A percentile compares a stretch with the other conserved stretches of the same genome.
phyloP scores from a whole-genome alignment of 768 basidiomycete species.

The Exsudoporus frostii region DNA sequence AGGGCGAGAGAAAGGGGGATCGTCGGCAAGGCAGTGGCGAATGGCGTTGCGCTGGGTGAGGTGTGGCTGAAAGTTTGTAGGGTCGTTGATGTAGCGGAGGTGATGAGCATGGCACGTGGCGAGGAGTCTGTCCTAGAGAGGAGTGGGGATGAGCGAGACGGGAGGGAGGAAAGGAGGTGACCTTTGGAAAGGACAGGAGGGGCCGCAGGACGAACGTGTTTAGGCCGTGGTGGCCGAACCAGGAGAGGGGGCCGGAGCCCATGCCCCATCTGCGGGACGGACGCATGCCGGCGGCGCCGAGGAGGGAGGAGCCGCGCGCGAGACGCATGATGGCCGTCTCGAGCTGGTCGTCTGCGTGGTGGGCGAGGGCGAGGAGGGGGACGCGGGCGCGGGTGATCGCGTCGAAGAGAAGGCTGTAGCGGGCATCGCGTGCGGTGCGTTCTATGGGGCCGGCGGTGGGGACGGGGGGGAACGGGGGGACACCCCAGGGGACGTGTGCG shows the following conservation, averaged over 20 bases:
- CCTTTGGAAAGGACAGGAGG: conserved; percentile 66
- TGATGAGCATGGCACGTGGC: conserved; percentile 68
- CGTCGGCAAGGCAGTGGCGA: conserved; percentile 41
- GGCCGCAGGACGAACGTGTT: conserved; percentile 69
- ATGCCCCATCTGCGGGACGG: conserved; percentile 73
- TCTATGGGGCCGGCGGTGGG: conserved; percentile 52
- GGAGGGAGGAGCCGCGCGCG: conserved; percentile 49
- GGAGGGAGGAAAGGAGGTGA: conserved; percentile 24
- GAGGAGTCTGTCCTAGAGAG: conserved; percentile 68
- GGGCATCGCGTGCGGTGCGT: conserved; percentile 51
- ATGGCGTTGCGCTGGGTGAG: conserved; percentile 72
- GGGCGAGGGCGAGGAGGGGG: conserved; percentile 58
- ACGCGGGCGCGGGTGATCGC: conserved; percentile 39
- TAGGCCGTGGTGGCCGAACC: conserved; percentile 57
- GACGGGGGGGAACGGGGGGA: conserved; percentile 44
- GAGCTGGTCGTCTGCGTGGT: conserved; percentile 82
- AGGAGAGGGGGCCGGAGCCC: conserved; percentile 45
- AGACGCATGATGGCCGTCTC: conserved; percentile 77
- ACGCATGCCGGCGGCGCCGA: conserved; percentile 69
- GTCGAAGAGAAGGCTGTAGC: conserved; percentile 52
- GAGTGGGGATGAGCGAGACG: neutral
- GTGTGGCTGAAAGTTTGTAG: conserved; percentile 71
- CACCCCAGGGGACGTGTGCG: conserved; percentile 55
- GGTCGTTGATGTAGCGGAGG: conserved; percentile 61
- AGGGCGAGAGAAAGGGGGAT: conserved; percentile 12